Evolutionary conservation across 305 asterid species (phyloP).

Genomic region (Fraxinus platypoda): DNA sequence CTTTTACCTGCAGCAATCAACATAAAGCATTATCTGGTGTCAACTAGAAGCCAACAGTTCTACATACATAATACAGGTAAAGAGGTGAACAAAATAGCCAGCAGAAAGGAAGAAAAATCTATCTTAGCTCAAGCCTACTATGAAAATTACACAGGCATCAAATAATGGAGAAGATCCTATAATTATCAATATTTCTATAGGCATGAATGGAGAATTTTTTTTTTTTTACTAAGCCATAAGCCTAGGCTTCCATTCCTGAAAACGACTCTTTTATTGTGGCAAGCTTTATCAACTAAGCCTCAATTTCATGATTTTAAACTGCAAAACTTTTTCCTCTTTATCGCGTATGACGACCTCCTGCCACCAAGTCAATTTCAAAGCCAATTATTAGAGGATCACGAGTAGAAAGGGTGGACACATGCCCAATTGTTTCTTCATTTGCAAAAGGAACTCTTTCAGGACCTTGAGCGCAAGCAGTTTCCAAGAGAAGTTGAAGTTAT

Average conservation of each 20-base stretch:
- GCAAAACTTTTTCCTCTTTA: neutral
- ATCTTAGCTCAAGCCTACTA: neutral
- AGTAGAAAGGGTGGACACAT: neutral
- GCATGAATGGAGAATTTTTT: neutral
- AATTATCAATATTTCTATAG: neutral
- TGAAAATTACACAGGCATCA: neutral
- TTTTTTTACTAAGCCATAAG: neutral
- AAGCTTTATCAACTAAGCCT: neutral
- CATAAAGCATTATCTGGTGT: constrained; percentile 11
- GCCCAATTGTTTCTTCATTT: too few species aligned
- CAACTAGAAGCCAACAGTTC: constrained; percentile 22
- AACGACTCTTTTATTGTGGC: neutral
- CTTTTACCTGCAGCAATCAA: constrained; percentile 64
- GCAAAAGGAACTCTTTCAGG: too few species aligned
- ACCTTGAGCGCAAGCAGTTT: too few species aligned
- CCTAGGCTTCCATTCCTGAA: neutral
- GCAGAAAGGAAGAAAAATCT: neutral
- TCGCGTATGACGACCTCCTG: too few species aligned
- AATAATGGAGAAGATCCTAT: neutral
- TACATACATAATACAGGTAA: neutral
- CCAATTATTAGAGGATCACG: neutral
- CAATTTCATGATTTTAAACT: neutral
- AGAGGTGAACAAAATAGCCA: neutral
- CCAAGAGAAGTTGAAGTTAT: too few species aligned
- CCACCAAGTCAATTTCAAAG: neutral